phyloP scores from a whole-genome alignment of 2,329 filamentous ascomycete species.

The Sphaerostilbella broomeana region DNA sequence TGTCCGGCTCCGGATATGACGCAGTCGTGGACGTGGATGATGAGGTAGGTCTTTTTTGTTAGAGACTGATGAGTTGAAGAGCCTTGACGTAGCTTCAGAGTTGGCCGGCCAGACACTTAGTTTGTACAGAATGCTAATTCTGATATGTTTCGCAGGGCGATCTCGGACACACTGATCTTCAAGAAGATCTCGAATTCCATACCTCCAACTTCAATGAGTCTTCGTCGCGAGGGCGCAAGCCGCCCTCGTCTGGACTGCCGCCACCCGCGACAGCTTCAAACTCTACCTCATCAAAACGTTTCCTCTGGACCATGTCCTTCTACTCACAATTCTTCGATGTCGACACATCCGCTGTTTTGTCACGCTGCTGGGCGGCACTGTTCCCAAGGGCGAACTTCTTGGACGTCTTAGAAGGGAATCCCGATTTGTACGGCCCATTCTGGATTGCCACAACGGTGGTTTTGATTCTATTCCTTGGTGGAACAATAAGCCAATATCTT shows the following conservation, averaged over 20 bases:
- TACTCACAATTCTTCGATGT: slow-evolving; percentile 99
- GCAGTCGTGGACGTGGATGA: slow-evolving; percentile 96
- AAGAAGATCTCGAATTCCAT: slow-evolving; percentile 99
- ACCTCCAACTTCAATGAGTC: slow-evolving; percentile 73
- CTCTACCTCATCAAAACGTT: slow-evolving; percentile 61
- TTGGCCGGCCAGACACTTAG: slow-evolving; percentile 7
- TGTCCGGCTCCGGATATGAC: slow-evolving; percentile 88
- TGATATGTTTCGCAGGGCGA: slow-evolving; percentile 62
- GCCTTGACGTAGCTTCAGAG: no score
- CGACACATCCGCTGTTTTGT: slow-evolving; percentile 82
- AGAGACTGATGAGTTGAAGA: no score
- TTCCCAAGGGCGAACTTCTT: slow-evolving; percentile 93
- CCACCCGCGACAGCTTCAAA: slow-evolving; percentile 48
- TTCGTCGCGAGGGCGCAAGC: slow-evolving; percentile 39
- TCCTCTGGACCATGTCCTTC: slow-evolving; percentile 87
- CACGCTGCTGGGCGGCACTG: slow-evolving; percentile 80
- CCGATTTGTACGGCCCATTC: slow-evolving; percentile 92
- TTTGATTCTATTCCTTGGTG: slow-evolving; percentile 88
- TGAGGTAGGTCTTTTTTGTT: slow-evolving; percentile 73
- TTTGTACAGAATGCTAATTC: slow-evolving; percentile 14
- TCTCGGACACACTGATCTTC: slow-evolving; percentile 93
- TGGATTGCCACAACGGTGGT: slow-evolving; percentile 99
- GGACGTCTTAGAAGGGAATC: slow-evolving; percentile 93
- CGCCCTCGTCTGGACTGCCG: slow-evolving; percentile 47
- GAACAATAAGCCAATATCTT: slow-evolving; percentile 89